These are phyloP conservation scores for Crithidia sp. DNA, from an alignment of 208 protist species.

Conservation along the genomic window DNA sequence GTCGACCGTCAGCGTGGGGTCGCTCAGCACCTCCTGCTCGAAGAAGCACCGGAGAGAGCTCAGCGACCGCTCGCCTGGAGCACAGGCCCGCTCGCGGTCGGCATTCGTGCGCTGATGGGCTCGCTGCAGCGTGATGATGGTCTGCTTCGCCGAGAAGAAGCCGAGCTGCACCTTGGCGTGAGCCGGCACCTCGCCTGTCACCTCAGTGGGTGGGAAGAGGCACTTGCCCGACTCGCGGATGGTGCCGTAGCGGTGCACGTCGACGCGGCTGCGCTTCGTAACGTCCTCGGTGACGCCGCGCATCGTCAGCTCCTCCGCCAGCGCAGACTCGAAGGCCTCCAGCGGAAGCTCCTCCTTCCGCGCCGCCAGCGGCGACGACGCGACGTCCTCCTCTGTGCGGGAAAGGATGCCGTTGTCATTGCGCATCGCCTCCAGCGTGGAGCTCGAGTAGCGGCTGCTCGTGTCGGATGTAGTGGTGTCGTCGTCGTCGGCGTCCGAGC, in stretches of 20 bases:
- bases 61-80: slow-evolving; percentile 38
- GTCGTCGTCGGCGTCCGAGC: not conserved
- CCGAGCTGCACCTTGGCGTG: slow-evolving; percentile 78
- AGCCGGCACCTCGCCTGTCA: slow-evolving; percentile 37
- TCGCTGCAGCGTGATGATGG: slow-evolving; percentile 52
- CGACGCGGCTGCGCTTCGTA: slow-evolving; percentile 49
- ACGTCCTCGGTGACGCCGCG: slow-evolving; percentile 44
- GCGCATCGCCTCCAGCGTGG: slow-evolving; percentile 27
- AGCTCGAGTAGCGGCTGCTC: slow-evolving; percentile 30
- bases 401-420: slow-evolving; percentile 74
- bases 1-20: slow-evolving; percentile 67
- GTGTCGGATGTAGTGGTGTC: slow-evolving; percentile 16
- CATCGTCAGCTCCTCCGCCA: slow-evolving; percentile 37
- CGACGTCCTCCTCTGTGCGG: slow-evolving; percentile 17
- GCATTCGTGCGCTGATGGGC: slow-evolving; percentile 34
- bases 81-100: slow-evolving; percentile 49
- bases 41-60: slow-evolving; percentile 72
- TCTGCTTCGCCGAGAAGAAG: slow-evolving; percentile 88
- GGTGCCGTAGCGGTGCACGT: slow-evolving; percentile 72
- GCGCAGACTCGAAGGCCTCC: slow-evolving; percentile 58
- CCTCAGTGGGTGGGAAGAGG: slow-evolving; percentile 66
- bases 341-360: slow-evolving; percentile 28
- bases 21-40: slow-evolving; percentile 64
- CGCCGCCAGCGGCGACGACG: not conserved
- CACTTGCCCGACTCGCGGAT: slow-evolving; percentile 84